phyloP scores from a whole-genome alignment of 2,329 filamentous ascomycete genomes.

The Fusarium buxicola region DNA sequence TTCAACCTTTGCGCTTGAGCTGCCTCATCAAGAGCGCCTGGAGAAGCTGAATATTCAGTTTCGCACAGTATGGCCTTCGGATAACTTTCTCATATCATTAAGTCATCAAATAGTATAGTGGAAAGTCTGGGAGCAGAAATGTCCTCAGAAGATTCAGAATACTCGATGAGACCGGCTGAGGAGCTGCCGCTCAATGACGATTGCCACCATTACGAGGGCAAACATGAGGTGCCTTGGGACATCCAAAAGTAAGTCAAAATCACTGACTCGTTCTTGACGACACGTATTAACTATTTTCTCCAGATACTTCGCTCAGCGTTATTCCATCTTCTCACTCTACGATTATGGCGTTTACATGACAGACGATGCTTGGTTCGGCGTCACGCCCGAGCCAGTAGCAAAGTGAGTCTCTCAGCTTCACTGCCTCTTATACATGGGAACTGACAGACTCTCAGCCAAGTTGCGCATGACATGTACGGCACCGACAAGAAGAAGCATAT shows the following conservation, averaged over 20 bases:
- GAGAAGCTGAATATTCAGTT: background rate
- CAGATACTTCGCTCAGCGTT: conserved; percentile 91
- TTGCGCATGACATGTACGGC: conserved; percentile 76
- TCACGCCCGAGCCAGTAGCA: conserved; percentile 93
- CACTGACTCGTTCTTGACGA: background rate
- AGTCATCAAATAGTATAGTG: conserved; percentile 12
- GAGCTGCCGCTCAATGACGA: conserved; percentile 67
- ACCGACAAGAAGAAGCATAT: conserved; percentile 68
- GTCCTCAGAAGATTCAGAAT: conserved; percentile 28
- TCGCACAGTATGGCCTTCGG: background rate
- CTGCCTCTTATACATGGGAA: background rate
- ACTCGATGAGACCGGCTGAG: conserved; percentile 56
- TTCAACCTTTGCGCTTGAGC: conserved; percentile 29
- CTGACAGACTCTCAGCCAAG: conserved; percentile 65
- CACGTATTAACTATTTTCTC: background rate
- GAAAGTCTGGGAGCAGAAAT: conserved; percentile 23
- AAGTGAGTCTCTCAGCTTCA: conserved; percentile 63
- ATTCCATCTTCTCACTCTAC: conserved; percentile 88
- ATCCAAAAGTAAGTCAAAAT: conserved; percentile 78
- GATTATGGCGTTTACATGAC: conserved; percentile 92
- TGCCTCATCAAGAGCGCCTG: conserved; percentile 6
- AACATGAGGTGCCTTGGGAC: conserved; percentile 80
- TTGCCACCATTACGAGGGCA: conserved; percentile 79
- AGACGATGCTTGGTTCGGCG: conserved; percentile 94
- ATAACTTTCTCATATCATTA: background rate